These are phyloP conservation scores for Eimeria zaria DNA, from an alignment of 169 alveolate species.

Conservation along the genomic window DNA sequence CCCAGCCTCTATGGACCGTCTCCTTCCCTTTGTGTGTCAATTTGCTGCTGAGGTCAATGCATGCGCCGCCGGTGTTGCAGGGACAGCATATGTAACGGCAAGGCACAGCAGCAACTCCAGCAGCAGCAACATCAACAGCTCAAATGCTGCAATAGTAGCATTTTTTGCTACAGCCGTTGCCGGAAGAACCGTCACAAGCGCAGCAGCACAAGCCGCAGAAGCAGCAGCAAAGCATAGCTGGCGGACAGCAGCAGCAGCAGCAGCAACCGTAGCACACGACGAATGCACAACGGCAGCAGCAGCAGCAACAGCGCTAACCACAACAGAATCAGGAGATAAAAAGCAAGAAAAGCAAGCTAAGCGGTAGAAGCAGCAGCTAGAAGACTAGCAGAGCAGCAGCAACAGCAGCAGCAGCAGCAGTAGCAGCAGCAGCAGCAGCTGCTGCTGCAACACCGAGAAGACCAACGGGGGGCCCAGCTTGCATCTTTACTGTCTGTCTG, in stretches of 20 bases:
- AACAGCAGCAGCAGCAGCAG: background rate
- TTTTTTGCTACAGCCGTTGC: background rate
- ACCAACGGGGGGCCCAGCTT: background rate
- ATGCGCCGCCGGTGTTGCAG: too few species aligned
- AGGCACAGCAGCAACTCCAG: background rate
- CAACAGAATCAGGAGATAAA: background rate
- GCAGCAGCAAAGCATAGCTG: background rate
- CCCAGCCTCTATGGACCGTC: background rate
- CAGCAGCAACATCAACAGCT: background rate
- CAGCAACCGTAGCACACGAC: conserved; percentile 4
- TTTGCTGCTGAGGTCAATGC: conserved; percentile 2
- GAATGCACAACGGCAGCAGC: background rate
- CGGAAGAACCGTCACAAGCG: background rate
- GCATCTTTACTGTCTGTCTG: background rate
- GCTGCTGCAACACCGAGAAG: background rate
- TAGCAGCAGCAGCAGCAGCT: conserved; percentile 12
- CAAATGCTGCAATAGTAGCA: background rate
- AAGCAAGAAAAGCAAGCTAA: background rate
- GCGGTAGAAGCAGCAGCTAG: conserved; percentile 46
- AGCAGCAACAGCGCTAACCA: background rate
- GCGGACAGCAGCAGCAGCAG: conserved; percentile 8
- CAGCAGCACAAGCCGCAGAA: conserved; percentile 17
- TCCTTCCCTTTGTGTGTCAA: too few species aligned
- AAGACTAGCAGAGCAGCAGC: conserved; percentile 13
- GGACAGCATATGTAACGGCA: background rate